A percentile compares a stretch with the other conserved stretches of the same genome.
Conservation (phyloP, 2,329 filamentous ascomycete species). For the Coccinonectria pachysandricola region DNA sequence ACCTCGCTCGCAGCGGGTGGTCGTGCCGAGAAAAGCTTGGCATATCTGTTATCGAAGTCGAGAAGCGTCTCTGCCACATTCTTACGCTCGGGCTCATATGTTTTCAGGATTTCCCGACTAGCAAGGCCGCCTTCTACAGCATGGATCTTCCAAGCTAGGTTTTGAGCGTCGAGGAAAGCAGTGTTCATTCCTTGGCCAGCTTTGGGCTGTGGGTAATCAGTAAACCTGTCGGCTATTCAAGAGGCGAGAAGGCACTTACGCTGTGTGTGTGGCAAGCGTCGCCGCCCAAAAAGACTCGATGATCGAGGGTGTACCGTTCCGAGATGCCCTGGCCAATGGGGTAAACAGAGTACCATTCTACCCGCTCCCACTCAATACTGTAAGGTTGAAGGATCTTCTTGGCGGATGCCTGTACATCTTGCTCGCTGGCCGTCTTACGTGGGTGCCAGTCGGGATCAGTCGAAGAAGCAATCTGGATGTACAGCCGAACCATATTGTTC, state of each 20-base stretch:
- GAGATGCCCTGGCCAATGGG: constrained; percentile 67
- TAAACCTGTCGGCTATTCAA: constrained; percentile 22
- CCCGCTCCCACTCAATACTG: constrained; percentile 53
- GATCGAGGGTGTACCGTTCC: constrained; percentile 55
- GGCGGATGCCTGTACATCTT: constrained; percentile 54
- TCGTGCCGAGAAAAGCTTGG: constrained; percentile 76
- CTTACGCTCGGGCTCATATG: constrained; percentile 81
- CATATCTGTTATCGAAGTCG: constrained; percentile 80
- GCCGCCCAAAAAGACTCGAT: constrained; percentile 63
- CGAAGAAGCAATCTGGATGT: constrained; percentile 57
- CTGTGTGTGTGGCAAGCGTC: constrained; percentile 75
- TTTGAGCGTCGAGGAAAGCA: constrained; percentile 70
- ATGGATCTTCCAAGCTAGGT: constrained; percentile 94
- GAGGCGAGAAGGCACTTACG: constrained; percentile 32
- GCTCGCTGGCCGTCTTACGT: constrained; percentile 50
- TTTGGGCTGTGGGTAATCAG: constrained; percentile 49
- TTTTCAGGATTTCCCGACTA: constrained; percentile 61
- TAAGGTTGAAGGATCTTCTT: constrained; percentile 58
- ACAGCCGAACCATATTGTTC: constrained; percentile 56
- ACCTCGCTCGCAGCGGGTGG: constrained; percentile 65
- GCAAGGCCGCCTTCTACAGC: constrained; percentile 79
- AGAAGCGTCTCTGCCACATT: constrained; percentile 75
- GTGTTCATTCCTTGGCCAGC: constrained; percentile 76
- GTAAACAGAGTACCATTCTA: constrained; percentile 69
- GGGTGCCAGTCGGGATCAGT: constrained; percentile 52